A percentile compares a stretch with the other conserved stretches of the same genome.
Conservation (phyloP, 2,329 filamentous ascomycete genomes). For the Trichophyton schoenleinii region DNA sequence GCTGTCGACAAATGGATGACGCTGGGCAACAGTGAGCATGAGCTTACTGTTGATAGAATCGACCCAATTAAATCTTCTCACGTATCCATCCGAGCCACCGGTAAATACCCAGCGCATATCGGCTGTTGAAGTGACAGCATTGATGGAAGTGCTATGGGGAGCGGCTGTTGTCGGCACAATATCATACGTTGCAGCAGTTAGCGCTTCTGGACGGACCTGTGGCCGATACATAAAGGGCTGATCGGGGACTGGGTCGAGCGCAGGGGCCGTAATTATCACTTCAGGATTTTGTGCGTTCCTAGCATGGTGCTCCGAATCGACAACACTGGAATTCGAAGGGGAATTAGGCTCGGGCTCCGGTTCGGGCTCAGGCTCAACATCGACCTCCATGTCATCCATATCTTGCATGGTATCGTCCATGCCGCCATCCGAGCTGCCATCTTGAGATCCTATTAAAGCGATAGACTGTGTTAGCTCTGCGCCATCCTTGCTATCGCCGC, state of each 20-base stretch:
- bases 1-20: conserved; percentile 93
- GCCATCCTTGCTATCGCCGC: not conserved
- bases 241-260: conserved; percentile 21
- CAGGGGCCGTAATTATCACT: conserved; percentile 37
- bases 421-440: conserved; percentile 39
- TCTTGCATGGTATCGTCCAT: conserved; percentile 36
- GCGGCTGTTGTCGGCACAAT: conserved; percentile 95
- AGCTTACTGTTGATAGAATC: conserved; percentile 92
- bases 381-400: conserved; percentile 25
- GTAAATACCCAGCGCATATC: conserved; percentile 93
- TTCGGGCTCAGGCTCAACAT: conserved; percentile 18
- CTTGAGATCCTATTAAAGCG: conserved; percentile 31
- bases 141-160: conserved; percentile 89
- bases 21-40: conserved; percentile 83
- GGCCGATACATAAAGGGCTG: conserved; percentile 38
- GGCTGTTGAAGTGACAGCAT: conserved; percentile 78
- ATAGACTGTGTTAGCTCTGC: not conserved
- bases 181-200: conserved; percentile 73
- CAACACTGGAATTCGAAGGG: conserved; percentile 30
- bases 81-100: conserved; percentile 87
- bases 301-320: conserved; percentile 24
- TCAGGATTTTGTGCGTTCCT: conserved; percentile 32
- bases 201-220: conserved; percentile 60
- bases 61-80: conserved; percentile 90
- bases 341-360: conserved; percentile 18